Evolutionary conservation across 306 rosid genomes (phyloP), one percentile per base, ranked within the genome.

Genomic region (Quercus agrifolia): DNA sequence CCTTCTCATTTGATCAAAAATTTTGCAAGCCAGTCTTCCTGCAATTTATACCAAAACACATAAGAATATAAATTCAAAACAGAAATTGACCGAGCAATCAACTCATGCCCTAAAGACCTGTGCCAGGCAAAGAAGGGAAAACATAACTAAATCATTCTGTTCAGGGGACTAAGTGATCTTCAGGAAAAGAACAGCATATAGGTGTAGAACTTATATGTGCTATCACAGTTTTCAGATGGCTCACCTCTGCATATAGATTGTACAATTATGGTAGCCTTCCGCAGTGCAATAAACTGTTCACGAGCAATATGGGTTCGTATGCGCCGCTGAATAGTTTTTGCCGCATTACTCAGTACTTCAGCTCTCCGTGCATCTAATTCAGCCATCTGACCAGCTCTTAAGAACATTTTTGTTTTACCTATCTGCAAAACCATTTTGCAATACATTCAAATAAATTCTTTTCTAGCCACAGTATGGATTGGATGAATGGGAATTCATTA

Each of bases 301-400:
- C 86, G 90, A 70, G 97, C 91, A 74, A 90, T 92, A 82, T 96
- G 91, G 70, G 99, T 93, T 80, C 94, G 83, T 73, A 88, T 49
- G 62, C 97, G 97, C 70, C 90, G 79, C 86, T 96, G 99, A 84
- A 96, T 88, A 72, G 86, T 85, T 88, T 90, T 96, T 71, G 99
- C 99, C 8, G 98, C 99, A 72, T 4, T 75, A 79, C 94, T 86
- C 52, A 96, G 91, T 80, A 91, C 92, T 85, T 89, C 91, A 57
- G 99, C 86, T 86, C 99, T 91, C 44, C 89, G 78, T 79, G 98
- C 97, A 80, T 96, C 99, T 82, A 96, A 79, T 81, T 96, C 99
- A 46, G 99, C 99, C 99, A 96, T 96, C 89, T 96, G 99, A 81
- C 99, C 99, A 51, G 99, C 99, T 82, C 99, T 91, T 30, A 96